Evolutionary conservation across 768 basidiomycete genomes (phyloP), one percentile per base, ranked within the genome.

Genomic region (Suillus placidus): DNA sequence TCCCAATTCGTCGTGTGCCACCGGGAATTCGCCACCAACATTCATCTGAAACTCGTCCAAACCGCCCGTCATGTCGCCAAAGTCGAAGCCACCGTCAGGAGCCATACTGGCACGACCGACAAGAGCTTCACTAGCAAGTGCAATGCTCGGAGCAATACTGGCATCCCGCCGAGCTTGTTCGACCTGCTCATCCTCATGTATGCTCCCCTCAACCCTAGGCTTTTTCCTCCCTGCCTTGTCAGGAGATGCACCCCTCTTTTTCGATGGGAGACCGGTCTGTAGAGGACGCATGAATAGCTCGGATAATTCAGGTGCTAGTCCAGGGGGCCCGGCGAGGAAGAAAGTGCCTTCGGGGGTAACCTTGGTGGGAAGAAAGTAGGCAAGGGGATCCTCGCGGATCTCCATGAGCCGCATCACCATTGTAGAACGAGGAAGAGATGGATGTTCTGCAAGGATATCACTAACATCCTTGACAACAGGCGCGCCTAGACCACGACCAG

Each of bases 241-340:
- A n/a, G 83, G 88, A 37, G 85, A 87, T 35, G 77, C 74, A 1
- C 81, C 86, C 51, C 88, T 84, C 60, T 90, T 87, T 73, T 92
- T 92, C 30, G 83, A 77, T n/a, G 83, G 70, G 6, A 75, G 55
- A 6, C 77, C 76, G n/a, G 79, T 78, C 43, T 82, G 81, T 4
- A 89, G 69, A 12, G 94, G 93, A 49, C 92, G 91, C 80, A 91
- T 83, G 79, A 97, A 99, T 63, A 99, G 79, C 62, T 91, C 87
- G 2, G 86, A 84, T 26, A 99, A 81, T 75, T 97, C 94, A 0
- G 91, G 89, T 0, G 88, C 87, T 58, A 96, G 77, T 10, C 93
- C 93, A 14, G 92, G 91, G 13, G 96, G 95, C 0, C 91, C 95
- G 54, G 90, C 91, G 71, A 85, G 92, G 77, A 96, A 90, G 72